Base-by-base conservation (phyloP, 805 yeast species). In the Saccharomycopsis babjevae region DNA sequence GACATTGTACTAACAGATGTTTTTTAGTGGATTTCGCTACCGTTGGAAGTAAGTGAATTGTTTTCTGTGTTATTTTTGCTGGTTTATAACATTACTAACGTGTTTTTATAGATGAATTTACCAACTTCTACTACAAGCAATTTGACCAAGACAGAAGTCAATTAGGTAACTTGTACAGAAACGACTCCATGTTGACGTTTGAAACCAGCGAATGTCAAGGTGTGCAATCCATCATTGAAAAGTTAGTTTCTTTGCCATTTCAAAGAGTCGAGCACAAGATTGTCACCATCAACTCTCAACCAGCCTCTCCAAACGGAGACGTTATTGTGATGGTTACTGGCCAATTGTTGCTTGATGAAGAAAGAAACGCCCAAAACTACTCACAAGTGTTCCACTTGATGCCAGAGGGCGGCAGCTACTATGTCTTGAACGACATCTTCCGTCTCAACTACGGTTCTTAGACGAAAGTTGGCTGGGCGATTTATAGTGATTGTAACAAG, bases 311-410 rank as follows among this genome's bases (percentile, higher is more conserved):
- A 62, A 83, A 79, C 68, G 93, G 94, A 65, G 97, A 93, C 72
- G 96, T 94, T 60, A 80, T 94, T 69, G 98, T 93, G 59, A 86
- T 94, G 94, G 97, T 94, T 68, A 94, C 99, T 60, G 99, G 99
- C 66, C 97, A 89, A 75, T 82, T 94, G 67, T 76, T 91, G 69
- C 76, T 79, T 66, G 99, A 94, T 73, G 98, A 93, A 66, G 98
- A 94, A 79, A 88, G 85, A 72, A 91, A 90, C 75, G 84, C 97
- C 61, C 97, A 93, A 76, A 86, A 97, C 77, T 94, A 92, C 77
- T 89, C 98, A 38, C 99, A 94, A 78, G 96, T 90, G 56, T 94
- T 94, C 85, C 98, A 94, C 73, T 83, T 94, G 77, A 86, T 91
- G 65, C 97, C 97, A 66, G 99, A 94, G 62, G 89, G 87, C 58